Conservation (phyloP, 2,329 filamentous ascomycete species). For the Ceratocystis cubensis region DNA sequence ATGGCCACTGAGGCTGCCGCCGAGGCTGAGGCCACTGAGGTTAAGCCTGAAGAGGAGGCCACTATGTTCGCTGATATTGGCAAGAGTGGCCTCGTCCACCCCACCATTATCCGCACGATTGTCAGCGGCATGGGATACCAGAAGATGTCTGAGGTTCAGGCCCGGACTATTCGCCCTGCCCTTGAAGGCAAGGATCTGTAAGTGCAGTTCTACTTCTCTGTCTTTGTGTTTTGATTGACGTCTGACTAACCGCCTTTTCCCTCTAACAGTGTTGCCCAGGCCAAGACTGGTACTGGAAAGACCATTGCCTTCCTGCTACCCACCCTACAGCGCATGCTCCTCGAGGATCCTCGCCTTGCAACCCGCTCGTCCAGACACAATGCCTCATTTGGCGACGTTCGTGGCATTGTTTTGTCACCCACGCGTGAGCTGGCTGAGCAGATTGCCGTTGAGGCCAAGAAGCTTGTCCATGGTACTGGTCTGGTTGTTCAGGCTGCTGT, state of each 20-base stretch:
- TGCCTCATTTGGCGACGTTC: slow-evolving; percentile 45
- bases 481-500: slow-evolving; percentile 66
- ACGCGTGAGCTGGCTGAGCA: slow-evolving; percentile 73
- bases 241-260: neutral
- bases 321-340: slow-evolving; percentile 65
- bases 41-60: slow-evolving; percentile 23
- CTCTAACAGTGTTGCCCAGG: slow-evolving; percentile 62
- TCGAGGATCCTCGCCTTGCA: slow-evolving; percentile 48
- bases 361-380: slow-evolving; percentile 29
- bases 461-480: slow-evolving; percentile 51
- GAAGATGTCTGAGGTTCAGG: slow-evolving; percentile 87
- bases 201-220: slow-evolving; percentile 29
- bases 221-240: slow-evolving; percentile 23
- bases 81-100: slow-evolving; percentile 41
- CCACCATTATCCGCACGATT: slow-evolving; percentile 54
- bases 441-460: slow-evolving; percentile 66
- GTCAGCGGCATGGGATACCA: slow-evolving; percentile 61
- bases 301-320: slow-evolving; percentile 88
- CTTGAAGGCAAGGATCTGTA: slow-evolving; percentile 74
- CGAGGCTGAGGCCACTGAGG: slow-evolving; percentile 8
- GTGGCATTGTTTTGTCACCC: slow-evolving; percentile 61
- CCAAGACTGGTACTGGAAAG: slow-evolving; percentile 94
- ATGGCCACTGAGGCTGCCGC: slow-evolving; percentile 19
- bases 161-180: slow-evolving; percentile 66
- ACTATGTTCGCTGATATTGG: slow-evolving; percentile 36